Base-by-base conservation (phyloP, 225 moss, liverwort and hornwort species). In the Ulota crispa region DNA sequence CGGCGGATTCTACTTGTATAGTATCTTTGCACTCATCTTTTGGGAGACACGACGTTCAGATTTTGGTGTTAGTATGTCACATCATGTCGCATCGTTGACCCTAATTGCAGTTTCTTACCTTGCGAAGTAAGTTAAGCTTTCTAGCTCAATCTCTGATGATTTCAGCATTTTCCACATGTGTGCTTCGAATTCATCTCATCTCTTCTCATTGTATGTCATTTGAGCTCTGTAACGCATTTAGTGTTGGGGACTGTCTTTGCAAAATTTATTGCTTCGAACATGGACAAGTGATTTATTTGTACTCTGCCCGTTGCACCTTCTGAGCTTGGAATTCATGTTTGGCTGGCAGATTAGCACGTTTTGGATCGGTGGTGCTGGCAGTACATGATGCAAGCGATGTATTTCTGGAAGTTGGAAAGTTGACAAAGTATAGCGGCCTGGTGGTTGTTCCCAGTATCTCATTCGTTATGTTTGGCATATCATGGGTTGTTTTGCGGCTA, bases 41-140 rank as follows among this genome's bases (percentile, higher is more conserved):
- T 96, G 94, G 93, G 93, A 96, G 86, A 97, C 93, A 6, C 88
- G 96, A 52, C 91, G 96, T 68, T 91, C 89, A 83, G 96, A 97
- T 85, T 97, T 97, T 79, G 91, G 79, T 68, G 88, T 97, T 77
- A 94, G 90, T 87, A 93, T 97, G 96, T 88, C 87, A 15, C 96
- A 97, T 80, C 96, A 97, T 83, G 73, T 97, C 41, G 83, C 81
- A 37, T 80, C 92, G 31, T 68, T 90, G 30, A 80, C 85, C 27
- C 86, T 97, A 64, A 94, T 95, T 73, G 54, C 87, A 39, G 86
- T 94, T 68, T 94, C 96, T 18, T 95, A 95, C 82, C 66, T 93
- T 72, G 90, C 89, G 64, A 93, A 92, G 95, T 93, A 88, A 73
- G 41, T n/a, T 93, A 88, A 73, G 41, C 27, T 68, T 73, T 26